A percentile compares a stretch with the other conserved stretches of the same genome.
These are phyloP conservation scores for Euphorbia celastroides DNA, from an alignment of 441 rosid genomes.

Conservation along the genomic window DNA sequence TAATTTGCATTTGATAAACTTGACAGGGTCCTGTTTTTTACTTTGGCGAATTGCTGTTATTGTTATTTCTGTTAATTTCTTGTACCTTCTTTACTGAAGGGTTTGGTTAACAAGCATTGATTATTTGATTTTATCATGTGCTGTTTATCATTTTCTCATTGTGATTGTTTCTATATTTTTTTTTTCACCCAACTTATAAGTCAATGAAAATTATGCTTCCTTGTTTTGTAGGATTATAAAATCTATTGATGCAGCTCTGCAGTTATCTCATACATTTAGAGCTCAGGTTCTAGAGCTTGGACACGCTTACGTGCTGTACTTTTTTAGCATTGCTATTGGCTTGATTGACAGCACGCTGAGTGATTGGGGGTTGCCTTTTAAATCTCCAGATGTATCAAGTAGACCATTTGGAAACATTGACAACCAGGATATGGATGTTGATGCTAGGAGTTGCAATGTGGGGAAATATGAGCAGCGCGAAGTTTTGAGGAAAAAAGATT, in stretches of 20 bases:
- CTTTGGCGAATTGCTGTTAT: not conserved
- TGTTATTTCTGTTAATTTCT: not conserved
- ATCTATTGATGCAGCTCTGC: conserved; percentile 43
- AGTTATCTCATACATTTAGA: conserved; percentile 39
- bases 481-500: conserved; percentile 33
- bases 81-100: not conserved
- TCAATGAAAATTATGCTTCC: conserved; percentile 1
- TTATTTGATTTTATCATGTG: not conserved
- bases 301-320: conserved; percentile 42
- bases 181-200: not conserved
- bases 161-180: not conserved
- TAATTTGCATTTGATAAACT: not conserved
- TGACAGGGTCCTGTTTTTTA: not conserved
- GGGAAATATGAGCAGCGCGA: conserved; percentile 33
- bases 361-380: conserved; percentile 42
- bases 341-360: conserved; percentile 41
- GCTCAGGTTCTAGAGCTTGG: conserved; percentile 37
- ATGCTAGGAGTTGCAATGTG: conserved; percentile 16
- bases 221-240: conserved; percentile 44
- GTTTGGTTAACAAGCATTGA: not conserved
- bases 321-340: conserved; percentile 34
- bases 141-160: not conserved
- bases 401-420: conserved; percentile 26
- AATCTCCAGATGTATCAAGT: conserved; percentile 20
- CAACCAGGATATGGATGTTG: conserved; percentile 35